Conservation (phyloP, 176 grass and related monocot species). For the Alopecurus myosuroides region DNA sequence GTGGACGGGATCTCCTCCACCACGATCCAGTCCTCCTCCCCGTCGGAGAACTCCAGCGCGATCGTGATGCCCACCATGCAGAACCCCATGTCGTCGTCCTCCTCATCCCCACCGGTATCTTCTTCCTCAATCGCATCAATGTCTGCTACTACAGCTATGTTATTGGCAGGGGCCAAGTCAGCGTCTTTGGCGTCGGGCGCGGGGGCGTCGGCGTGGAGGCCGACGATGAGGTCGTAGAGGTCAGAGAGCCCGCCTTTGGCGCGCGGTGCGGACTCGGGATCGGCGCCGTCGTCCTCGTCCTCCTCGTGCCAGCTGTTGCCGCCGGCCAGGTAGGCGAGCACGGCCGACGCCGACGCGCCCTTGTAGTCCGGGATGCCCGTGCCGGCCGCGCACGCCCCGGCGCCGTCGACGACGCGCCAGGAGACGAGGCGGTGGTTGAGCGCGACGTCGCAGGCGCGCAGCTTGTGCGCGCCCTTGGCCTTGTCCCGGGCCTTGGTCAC, state of each 20-base stretch:
- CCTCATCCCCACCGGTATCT: not conserved
- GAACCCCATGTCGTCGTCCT: slow-evolving; percentile 58
- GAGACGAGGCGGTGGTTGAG: slow-evolving; percentile 77
- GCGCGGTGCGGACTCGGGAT: not conserved
- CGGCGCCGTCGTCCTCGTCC: slow-evolving; percentile 4
- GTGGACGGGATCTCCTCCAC: slow-evolving; percentile 47
- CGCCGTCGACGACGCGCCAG: slow-evolving; percentile 54
- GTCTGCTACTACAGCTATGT: not conserved
- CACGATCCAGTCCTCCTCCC: slow-evolving; percentile 94
- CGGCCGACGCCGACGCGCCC: slow-evolving; percentile 50
- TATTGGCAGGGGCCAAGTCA: not conserved
- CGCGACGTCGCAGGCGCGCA: slow-evolving; percentile 61
- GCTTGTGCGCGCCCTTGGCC: slow-evolving; percentile 74
- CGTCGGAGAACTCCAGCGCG: slow-evolving; percentile 59
- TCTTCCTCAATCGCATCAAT: slow-evolving; percentile 13
- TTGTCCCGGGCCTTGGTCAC: slow-evolving; percentile 63
- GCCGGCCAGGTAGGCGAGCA: slow-evolving; percentile 51
- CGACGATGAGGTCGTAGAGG: slow-evolving; percentile 45
- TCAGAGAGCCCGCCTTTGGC: slow-evolving; percentile 18
- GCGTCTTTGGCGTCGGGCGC: not conserved
- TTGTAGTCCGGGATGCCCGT: slow-evolving; percentile 22
- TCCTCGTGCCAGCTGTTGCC: slow-evolving; percentile 36
- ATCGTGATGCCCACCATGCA: slow-evolving; percentile 58
- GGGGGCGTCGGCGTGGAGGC: not conserved
- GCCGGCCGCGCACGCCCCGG: not conserved